Conservation (phyloP, 169 alveolate genomes). For the Plasmodium vivax region DNA sequence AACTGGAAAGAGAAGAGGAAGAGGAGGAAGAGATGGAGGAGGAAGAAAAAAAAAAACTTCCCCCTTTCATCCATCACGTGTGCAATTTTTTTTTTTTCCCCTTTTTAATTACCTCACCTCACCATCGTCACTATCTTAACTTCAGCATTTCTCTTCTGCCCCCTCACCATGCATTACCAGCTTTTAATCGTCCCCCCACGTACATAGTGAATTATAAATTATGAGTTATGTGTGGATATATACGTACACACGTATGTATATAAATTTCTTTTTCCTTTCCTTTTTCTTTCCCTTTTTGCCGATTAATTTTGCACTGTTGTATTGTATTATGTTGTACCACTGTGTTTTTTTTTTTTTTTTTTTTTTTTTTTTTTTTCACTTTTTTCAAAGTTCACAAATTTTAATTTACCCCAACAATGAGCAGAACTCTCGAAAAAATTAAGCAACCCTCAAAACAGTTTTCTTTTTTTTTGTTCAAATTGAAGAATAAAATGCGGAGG, state of each 20-base stretch:
- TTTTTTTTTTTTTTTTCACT: not conserved
- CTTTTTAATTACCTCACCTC: not conserved
- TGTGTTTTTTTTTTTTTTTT: not conserved
- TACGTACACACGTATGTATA: not conserved
- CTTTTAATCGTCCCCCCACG: not conserved
- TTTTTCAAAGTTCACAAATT: slow-evolving; percentile 14
- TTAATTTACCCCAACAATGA: not conserved
- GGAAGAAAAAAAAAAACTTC: not conserved
- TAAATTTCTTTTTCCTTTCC: not conserved
- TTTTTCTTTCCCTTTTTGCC: not conserved
- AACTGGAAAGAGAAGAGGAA: not conserved
- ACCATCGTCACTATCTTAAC: not conserved
- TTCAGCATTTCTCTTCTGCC: not conserved
- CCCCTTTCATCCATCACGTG: not conserved
- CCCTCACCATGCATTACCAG: not conserved
- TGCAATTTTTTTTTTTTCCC: not conserved
- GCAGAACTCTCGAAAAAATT: not conserved
- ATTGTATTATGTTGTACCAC: not conserved
- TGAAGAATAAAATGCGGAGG: not conserved
- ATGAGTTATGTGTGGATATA: not conserved
- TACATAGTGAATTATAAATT: not conserved
- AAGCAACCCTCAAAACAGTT: not conserved
- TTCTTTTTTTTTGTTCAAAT: not conserved
- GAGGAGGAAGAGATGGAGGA: not conserved
- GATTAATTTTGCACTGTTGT: not conserved